Evolutionary conservation across 495 filamentous ascomycete genomes (phyloP), one percentile per base, ranked within the genome.

Genomic region (Xylaria grammica): DNA sequence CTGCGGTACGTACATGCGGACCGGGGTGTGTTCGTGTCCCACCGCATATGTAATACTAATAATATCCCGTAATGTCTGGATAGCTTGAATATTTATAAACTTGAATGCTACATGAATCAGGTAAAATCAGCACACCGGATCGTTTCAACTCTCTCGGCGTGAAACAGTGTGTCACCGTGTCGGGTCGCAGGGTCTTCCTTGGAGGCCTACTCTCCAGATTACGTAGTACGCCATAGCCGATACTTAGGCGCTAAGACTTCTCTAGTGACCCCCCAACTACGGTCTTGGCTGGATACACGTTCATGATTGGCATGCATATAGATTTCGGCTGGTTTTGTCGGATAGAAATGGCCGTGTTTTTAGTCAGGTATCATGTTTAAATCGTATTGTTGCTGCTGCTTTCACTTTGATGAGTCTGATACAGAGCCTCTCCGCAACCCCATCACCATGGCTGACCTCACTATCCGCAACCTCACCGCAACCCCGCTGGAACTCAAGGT

Each of bases 391-490:
- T 57, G 63, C 62, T 57, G 63, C 60, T 56, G 44, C 29, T 48
- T 40, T 19, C 24, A 27, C 48, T 54, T n/a, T 13, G 27, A 36
- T 54, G n/a, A 17, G 8, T 44, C 59, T 49, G 60, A 64, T 32
- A 67, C 46, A 15, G 48, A 64, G 45, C 24, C 58, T 46, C 45
- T 54, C 29, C 34, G 36, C 42, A 44, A 53, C 26, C 32, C 20
- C 19, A 48, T 24, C 46, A 58, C 50, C 65, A 77, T 79, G 77
- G 69, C 73, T 50, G 67, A 80, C 59, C 76, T 98, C 48, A 93
- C 87, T 5, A 87, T 99, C 74, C 94, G 94, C 67, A 99, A 99
- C 73, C 82, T 97, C 61, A 94, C 93, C 40, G 79, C 86, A 65
- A 91, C 83, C 6, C 81, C 87, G 1, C 78, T 97, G 30, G 84